Percentiles rank a stretch among this genome's conserved stretches.
Conservation (phyloP, 805 yeast species). For the Candida ulmi region DNA sequence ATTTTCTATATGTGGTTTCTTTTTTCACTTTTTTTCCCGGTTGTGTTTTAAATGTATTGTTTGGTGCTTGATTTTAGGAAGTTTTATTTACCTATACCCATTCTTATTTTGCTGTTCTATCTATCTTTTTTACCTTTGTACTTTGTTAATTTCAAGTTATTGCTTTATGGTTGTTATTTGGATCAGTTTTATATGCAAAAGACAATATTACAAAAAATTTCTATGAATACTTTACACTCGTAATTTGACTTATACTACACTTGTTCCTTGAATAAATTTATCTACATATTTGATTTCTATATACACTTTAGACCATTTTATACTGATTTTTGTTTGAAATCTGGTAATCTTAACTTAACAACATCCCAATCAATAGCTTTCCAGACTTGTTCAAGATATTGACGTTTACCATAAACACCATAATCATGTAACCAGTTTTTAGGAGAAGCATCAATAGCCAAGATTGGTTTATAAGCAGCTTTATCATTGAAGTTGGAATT, state of each 20-base stretch:
- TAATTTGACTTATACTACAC: too few relatives aligned
- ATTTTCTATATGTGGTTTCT: background rate
- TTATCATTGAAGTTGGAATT: constrained; percentile 18
- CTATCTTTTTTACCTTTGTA: too few relatives aligned
- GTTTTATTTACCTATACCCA: too few relatives aligned
- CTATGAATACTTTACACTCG: too few relatives aligned
- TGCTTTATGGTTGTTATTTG: too few relatives aligned
- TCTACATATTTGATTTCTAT: background rate
- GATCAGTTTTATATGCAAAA: too few relatives aligned
- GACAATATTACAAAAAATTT: too few relatives aligned
- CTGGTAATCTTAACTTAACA: constrained; percentile 43
- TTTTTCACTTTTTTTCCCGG: background rate
- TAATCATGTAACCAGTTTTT: constrained; percentile 67
- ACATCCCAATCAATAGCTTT: constrained; percentile 68
- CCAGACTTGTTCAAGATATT: constrained; percentile 62
- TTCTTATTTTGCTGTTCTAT: too few relatives aligned
- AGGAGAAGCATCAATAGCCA: constrained; percentile 70
- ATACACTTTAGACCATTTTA: background rate
- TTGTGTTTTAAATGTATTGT: too few relatives aligned
- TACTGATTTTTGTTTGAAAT: background rate
- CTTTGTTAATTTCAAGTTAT: too few relatives aligned
- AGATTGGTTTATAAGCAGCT: constrained; percentile 44
- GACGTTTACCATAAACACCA: constrained; percentile 68
- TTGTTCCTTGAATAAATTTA: too few relatives aligned
- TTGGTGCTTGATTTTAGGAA: too few relatives aligned